phyloP scores from a whole-genome alignment of 176 grass and related monocot species.

The Zizania latifolia region DNA sequence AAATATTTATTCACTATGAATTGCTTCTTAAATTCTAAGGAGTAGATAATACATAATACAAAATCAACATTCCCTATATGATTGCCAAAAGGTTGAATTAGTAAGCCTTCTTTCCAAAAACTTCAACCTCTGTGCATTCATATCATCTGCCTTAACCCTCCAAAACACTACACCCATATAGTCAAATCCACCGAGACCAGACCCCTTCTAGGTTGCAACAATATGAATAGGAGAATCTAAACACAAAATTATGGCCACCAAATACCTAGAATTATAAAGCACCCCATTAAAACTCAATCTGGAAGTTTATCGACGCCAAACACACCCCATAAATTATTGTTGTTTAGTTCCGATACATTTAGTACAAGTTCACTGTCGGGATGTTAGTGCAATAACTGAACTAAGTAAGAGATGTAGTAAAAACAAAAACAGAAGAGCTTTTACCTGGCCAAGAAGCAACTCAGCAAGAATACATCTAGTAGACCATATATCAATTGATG shows the following conservation, averaged over 20 bases:
- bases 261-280: not conserved
- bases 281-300: not conserved
- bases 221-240: not conserved
- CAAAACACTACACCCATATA: not conserved
- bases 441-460: slow-evolving; percentile 73
- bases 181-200: not conserved
- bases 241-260: not conserved
- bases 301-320: not conserved
- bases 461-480: slow-evolving; percentile 86
- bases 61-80: not conserved
- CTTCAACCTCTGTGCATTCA: not conserved
- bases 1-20: too few species aligned
- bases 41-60: too few species aligned
- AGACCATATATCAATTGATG: slow-evolving; percentile 93
- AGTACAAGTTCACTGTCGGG: not conserved
- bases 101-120: not conserved
- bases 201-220: not conserved
- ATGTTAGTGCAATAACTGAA: not conserved
- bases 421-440: not conserved
- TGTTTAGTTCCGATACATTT: too few species aligned
- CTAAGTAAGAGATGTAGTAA: not conserved
- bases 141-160: not conserved
- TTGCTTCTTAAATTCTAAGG: too few species aligned
- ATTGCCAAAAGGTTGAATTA: not conserved
- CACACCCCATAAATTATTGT: too few species aligned